A percentile compares a stretch with the other conserved stretches of the same genome.
Conservation (phyloP, 176 grass and related monocot species). For the Secale cereale region DNA sequence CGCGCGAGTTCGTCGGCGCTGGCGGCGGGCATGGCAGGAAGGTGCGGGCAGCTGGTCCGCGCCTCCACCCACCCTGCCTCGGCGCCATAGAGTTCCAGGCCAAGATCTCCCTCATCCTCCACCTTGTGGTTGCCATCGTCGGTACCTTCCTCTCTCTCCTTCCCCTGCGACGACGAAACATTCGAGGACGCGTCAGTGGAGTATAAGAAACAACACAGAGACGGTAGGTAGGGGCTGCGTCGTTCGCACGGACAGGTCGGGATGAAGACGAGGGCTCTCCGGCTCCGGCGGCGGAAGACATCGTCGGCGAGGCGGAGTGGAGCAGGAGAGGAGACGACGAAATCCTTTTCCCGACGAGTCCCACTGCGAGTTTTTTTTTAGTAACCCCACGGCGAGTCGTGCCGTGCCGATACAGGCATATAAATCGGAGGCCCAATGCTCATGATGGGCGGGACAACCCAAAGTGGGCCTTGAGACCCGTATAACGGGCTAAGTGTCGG, state of each 20-base stretch:
- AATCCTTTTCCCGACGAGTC: too few species aligned
- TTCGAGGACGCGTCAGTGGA: neutral
- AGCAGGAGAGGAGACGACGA: neutral
- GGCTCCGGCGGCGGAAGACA: conserved; percentile 19
- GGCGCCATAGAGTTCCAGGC: conserved; percentile 45
- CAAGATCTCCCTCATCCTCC: neutral
- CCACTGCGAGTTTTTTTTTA: too few species aligned
- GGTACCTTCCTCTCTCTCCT: conserved; percentile 16
- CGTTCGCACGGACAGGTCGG: neutral
- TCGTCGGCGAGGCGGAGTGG: conserved; percentile 5
- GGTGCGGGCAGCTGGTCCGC: conserved; percentile 75
- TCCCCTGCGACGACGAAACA: conserved; percentile 28
- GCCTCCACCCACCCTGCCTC: conserved; percentile 77
- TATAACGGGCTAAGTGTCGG: neutral
- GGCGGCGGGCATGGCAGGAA: conserved; percentile 41
- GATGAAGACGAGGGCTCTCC: neutral
- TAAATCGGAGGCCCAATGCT: neutral
- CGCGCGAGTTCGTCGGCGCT: conserved; percentile 42
- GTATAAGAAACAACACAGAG: neutral
- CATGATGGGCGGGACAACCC: neutral
- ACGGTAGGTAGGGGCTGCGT: neutral
- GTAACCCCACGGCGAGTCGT: neutral
- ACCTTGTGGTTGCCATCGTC: neutral
- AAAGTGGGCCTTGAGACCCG: neutral
- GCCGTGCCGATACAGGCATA: neutral